These are phyloP conservation scores for Teratosphaeria viscida DNA, from an alignment of 2,329 filamentous ascomycete species.

Conservation along the genomic window DNA sequence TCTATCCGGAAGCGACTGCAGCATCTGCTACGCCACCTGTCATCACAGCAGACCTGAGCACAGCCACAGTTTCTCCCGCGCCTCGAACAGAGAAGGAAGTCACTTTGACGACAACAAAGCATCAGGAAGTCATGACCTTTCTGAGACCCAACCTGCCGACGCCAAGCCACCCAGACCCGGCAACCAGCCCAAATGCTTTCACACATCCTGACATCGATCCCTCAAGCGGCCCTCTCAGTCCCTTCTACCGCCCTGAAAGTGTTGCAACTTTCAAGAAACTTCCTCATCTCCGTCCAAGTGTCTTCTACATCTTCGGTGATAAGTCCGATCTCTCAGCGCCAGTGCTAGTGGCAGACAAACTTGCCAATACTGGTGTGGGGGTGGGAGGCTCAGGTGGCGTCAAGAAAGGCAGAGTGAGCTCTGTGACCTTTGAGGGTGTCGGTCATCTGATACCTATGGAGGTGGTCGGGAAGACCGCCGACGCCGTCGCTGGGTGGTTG, in stretches of 20 bases:
- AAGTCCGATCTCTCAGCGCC: conserved; percentile 47
- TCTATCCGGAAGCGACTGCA: conserved; percentile 38
- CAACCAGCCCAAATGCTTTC: conserved; percentile 26
- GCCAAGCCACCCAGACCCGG: conserved; percentile 15
- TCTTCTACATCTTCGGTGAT: conserved; percentile 60
- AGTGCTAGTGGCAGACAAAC: conserved; percentile 45
- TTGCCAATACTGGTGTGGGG: conserved; percentile 53
- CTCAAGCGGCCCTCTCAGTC: conserved; percentile 27
- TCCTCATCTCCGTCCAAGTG: conserved; percentile 50
- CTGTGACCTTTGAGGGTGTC: conserved; percentile 51
- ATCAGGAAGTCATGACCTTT: conserved; percentile 79
- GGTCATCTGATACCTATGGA: conserved; percentile 85
- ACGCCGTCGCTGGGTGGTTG: conserved; percentile 31
- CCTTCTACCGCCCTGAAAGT: conserved; percentile 60
- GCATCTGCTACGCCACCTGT: conserved; percentile 16
- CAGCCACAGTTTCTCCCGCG: conserved; percentile 10
- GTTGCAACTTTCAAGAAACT: conserved; percentile 47
- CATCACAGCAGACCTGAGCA: conserved; percentile 15
- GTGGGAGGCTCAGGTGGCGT: conserved; percentile 57
- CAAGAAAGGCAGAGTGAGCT: conserved; percentile 54
- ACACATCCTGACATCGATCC: conserved; percentile 34
- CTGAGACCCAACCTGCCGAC: conserved; percentile 47
- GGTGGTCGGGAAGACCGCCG: conserved; percentile 55
- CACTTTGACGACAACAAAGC: conserved; percentile 70
- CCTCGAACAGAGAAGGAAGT: conserved; percentile 37